phyloP scores from a whole-genome alignment of 2,329 filamentous ascomycete genomes.

The Fusarium sp. region DNA sequence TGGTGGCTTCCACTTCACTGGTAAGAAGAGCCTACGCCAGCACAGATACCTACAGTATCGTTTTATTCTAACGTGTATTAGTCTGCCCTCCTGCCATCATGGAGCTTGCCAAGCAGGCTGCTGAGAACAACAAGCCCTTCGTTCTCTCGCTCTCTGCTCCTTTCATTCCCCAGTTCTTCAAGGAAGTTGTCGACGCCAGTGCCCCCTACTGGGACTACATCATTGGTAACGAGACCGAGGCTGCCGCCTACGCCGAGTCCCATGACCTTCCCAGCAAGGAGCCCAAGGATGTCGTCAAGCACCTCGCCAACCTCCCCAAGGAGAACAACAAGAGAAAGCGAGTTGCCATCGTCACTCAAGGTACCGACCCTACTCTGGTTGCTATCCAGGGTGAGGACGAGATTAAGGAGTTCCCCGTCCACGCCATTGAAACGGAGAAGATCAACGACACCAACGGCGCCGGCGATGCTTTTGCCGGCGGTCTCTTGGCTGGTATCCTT shows the following conservation, averaged over 20 bases:
- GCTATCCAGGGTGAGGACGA: constrained; percentile 77
- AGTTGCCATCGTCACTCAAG: constrained; percentile 93
- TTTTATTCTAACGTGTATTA: constrained; percentile 39
- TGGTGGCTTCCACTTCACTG: constrained; percentile 95
- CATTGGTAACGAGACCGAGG: constrained; percentile 97
- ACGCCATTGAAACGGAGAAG: constrained; percentile 77
- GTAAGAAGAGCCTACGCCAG: constrained; percentile 45
- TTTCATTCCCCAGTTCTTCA: constrained; percentile 98
- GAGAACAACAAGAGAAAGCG: constrained; percentile 86
- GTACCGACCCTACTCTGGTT: constrained; percentile 89
- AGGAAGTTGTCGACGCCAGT: constrained; percentile 88
- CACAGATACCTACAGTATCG: not conserved
- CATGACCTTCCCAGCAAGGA: constrained; percentile 80
- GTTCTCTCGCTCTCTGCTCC: constrained; percentile 92
- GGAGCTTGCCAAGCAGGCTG: constrained; percentile 91
- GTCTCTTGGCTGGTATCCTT: constrained; percentile 89
- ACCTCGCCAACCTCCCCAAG: constrained; percentile 90
- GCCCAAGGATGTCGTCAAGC: constrained; percentile 85
- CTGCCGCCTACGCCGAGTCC: constrained; percentile 84
- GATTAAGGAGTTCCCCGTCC: constrained; percentile 83
- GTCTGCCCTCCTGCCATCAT: constrained; percentile 92
- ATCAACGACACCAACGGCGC: constrained; percentile 98
- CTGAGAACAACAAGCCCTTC: constrained; percentile 88
- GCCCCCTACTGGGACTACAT: constrained; percentile 95
- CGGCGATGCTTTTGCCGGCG: constrained; percentile 95